phyloP scores from a whole-genome alignment of 208 protist genomes.

The Vickermania ingenoplastis region DNA sequence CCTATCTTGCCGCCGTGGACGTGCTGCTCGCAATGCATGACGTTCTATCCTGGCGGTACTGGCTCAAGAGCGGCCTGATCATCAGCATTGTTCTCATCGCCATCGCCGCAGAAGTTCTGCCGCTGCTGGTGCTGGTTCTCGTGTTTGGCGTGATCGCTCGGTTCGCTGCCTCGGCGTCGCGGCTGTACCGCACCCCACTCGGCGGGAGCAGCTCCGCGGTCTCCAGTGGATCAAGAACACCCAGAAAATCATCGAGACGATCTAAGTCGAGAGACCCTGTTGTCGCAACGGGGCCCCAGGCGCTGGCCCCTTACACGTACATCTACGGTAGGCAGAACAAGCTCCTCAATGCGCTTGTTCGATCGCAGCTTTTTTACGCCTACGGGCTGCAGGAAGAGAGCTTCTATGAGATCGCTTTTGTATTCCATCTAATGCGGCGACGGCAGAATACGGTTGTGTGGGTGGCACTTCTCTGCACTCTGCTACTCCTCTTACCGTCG shows the following conservation, averaged over 20 bases:
- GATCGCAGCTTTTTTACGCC: slow-evolving; percentile 63
- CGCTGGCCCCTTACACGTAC: slow-evolving; percentile 21
- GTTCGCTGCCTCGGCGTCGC: background rate
- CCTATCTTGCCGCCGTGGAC: slow-evolving; percentile 65
- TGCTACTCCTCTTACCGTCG: slow-evolving; percentile 18
- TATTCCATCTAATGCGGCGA: slow-evolving; percentile 33
- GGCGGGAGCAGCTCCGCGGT: slow-evolving; percentile 11
- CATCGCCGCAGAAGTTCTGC: slow-evolving; percentile 37
- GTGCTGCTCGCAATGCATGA: slow-evolving; percentile 38
- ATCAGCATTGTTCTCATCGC: slow-evolving; percentile 35
- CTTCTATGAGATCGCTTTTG: slow-evolving; percentile 65
- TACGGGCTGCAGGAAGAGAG: slow-evolving; percentile 71
- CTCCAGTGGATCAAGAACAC: no score
- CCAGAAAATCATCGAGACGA: no score
- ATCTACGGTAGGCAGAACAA: slow-evolving; percentile 61
- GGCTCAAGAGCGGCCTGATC: slow-evolving; percentile 44
- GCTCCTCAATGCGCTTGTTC: slow-evolving; percentile 64
- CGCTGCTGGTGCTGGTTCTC: slow-evolving; percentile 31
- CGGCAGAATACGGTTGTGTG: slow-evolving; percentile 18
- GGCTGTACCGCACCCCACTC: background rate
- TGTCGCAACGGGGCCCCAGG: background rate
- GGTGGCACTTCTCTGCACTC: slow-evolving; percentile 10
- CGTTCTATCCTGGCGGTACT: slow-evolving; percentile 50
- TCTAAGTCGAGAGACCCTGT: no score
- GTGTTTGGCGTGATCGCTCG: slow-evolving; percentile 18